phyloP scores from a whole-genome alignment of 2,329 filamentous ascomycete genomes.

The Didymella segeticola region DNA sequence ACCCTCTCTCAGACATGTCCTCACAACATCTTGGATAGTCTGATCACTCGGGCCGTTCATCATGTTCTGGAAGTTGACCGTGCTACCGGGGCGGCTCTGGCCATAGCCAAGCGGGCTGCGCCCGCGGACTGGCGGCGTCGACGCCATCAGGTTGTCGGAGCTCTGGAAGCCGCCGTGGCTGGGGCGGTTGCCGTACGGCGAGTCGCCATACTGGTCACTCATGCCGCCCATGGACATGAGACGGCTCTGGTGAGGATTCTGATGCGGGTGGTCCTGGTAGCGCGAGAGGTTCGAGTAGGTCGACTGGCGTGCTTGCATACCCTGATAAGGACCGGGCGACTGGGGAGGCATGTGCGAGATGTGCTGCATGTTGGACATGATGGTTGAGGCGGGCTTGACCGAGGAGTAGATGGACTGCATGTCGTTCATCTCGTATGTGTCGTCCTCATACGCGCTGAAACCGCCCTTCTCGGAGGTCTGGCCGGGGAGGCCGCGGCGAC shows the following conservation, averaged over 20 bases:
- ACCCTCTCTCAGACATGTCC: constrained; percentile 81
- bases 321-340: constrained; percentile 75
- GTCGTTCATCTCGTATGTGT: constrained; percentile 94
- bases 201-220: constrained; percentile 50
- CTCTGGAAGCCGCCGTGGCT: constrained; percentile 53
- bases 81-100: constrained; percentile 60
- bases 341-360: constrained; percentile 77
- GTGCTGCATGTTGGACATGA: constrained; percentile 82
- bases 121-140: constrained; percentile 47
- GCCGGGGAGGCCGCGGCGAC: constrained; percentile 74
- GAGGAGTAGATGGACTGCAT: constrained; percentile 97
- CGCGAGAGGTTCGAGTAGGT: constrained; percentile 70
- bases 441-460: constrained; percentile 72
- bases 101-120: constrained; percentile 59
- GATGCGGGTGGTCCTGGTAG: constrained; percentile 68
- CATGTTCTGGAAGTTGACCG: constrained; percentile 65
- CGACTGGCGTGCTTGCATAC: constrained; percentile 71
- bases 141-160: constrained; percentile 50
- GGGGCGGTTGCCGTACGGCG: constrained; percentile 49
- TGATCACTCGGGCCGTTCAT: constrained; percentile 75
- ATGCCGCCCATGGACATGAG: constrained; percentile 67
- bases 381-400: constrained; percentile 82
- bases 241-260: constrained; percentile 62
- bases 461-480: constrained; percentile 63
- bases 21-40: constrained; percentile 83